Base-by-base conservation (phyloP, 495 filamentous ascomycete species). In the Hypoxylon rickii region DNA sequence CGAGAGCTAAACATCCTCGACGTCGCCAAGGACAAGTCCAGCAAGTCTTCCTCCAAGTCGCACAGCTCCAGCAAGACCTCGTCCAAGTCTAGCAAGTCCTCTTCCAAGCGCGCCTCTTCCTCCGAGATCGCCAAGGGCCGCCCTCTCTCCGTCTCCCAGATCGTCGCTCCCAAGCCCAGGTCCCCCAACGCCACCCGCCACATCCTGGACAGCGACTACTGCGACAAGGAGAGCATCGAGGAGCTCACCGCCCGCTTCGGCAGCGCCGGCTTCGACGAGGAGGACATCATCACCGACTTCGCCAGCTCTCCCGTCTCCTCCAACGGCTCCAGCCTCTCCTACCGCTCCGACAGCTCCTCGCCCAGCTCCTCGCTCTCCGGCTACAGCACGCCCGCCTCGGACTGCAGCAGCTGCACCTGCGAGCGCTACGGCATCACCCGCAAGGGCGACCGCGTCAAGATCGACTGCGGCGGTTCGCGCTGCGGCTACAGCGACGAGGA, bases 341-440 rank as follows among this genome's bases (percentile, higher is more conserved):
- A 85, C 70, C 89, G 89, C 73, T 91, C 84, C 40, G 88, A 85
- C 77, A 83, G 80, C 70, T 85, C 81, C 31, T 86, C 83, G 43
- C 88, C 87, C 26, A 84, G 78, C 38, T 89, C 87, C 19, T 89
- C 83, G 45, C 77, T 92, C 64, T 87, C 82, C 61, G 89, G 89
- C 68, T 84, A 84, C 69, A 82, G 83, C 71, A 83, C 80, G 42
- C 76, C 79, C 32, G 67, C 74, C 50, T 78, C 76, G 8, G 73
- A 76, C 68, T 77, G 71, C 70, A 70, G 72, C 58, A 72, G 72
- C 68, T 97, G 92, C 81, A 87, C 83, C 53, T 96, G 92, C 74
- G 89, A 97, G 64, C 90, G 92, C 78, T 97, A 94, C 78, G 92
- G 92, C 49, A 95, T 97, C 79, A 97, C 92, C 51, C 89, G 91